Conservation (phyloP, 345 rosid species). For the Arabidopsis suecica region DNA sequence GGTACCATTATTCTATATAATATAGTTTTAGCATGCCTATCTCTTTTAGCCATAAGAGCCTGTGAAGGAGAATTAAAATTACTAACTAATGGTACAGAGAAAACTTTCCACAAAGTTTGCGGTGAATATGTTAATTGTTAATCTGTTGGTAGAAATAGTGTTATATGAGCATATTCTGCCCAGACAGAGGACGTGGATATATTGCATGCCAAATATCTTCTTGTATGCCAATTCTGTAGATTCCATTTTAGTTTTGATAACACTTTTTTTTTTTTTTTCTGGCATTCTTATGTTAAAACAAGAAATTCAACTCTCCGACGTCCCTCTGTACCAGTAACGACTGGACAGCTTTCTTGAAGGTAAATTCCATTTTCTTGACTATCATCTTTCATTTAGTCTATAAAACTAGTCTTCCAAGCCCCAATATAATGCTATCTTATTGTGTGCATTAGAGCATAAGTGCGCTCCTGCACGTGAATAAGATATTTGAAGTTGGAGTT, state of each 20-base stretch:
- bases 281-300: slow-evolving; percentile 40
- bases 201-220: slow-evolving; percentile 3
- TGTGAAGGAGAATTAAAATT: neutral
- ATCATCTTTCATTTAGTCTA: slow-evolving; percentile 19
- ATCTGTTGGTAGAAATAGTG: slow-evolving; percentile 18
- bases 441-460: slow-evolving; percentile 62
- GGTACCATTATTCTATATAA: slow-evolving; percentile 23
- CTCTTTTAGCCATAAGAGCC: slow-evolving; percentile 22
- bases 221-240: slow-evolving; percentile 12
- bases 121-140: slow-evolving; percentile 37
- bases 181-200: neutral
- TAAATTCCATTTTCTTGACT: slow-evolving; percentile 35
- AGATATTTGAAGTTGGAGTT: slow-evolving; percentile 86
- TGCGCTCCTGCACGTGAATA: slow-evolving; percentile 82
- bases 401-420: slow-evolving; percentile 4
- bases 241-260: slow-evolving; percentile 1
- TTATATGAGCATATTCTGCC: slow-evolving; percentile 6
- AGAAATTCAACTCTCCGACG: slow-evolving; percentile 97
- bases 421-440: slow-evolving; percentile 10
- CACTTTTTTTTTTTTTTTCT: slow-evolving; percentile 9
- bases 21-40: slow-evolving; percentile 23
- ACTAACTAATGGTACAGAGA: slow-evolving; percentile 1
- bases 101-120: neutral
- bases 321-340: slow-evolving; percentile 70
- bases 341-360: slow-evolving; percentile 93